phyloP scores from a whole-genome alignment of 2,329 filamentous ascomycete species.

The Macroventuria anomochaeta region DNA sequence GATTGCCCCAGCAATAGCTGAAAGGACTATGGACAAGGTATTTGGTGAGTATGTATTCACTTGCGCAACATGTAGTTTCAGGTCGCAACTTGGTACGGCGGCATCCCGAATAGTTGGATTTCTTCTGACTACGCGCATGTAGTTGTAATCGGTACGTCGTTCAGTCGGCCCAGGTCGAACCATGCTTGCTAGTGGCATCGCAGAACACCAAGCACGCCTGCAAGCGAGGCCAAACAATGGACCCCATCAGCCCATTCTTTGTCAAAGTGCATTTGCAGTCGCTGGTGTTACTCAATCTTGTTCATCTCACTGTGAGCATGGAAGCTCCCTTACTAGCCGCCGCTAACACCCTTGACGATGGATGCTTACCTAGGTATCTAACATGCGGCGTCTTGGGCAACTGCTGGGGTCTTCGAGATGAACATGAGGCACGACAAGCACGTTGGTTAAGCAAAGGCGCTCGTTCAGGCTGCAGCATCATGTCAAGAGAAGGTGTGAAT shows the following conservation, averaged over 20 bases:
- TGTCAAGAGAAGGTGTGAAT: background rate
- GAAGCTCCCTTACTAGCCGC: constrained; percentile 26
- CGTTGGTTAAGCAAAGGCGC: background rate
- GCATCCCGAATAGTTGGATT: constrained; percentile 5
- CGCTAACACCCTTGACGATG: constrained; percentile 27
- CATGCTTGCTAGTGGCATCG: constrained; percentile 15
- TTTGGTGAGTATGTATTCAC: background rate
- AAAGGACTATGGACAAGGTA: background rate
- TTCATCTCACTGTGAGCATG: constrained; percentile 9
- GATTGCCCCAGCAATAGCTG: background rate
- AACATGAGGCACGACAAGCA: background rate
- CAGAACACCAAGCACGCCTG: background rate
- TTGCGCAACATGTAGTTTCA: background rate
- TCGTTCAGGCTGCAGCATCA: background rate
- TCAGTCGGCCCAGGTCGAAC: constrained; percentile 9
- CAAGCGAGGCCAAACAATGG: constrained; percentile 4
- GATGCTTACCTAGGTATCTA: constrained; percentile 26
- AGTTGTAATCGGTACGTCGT: constrained; percentile 23
- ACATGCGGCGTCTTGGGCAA: constrained; percentile 17
- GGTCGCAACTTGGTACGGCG: constrained; percentile 1
- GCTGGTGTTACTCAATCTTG: background rate
- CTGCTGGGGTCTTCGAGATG: background rate
- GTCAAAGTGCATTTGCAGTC: background rate
- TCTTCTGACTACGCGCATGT: constrained; percentile 16
- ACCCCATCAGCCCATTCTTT: constrained; percentile 12